These are phyloP conservation scores for Kuraishia capsulata DNA, from an alignment of 805 yeast species.

Conservation along the genomic window DNA sequence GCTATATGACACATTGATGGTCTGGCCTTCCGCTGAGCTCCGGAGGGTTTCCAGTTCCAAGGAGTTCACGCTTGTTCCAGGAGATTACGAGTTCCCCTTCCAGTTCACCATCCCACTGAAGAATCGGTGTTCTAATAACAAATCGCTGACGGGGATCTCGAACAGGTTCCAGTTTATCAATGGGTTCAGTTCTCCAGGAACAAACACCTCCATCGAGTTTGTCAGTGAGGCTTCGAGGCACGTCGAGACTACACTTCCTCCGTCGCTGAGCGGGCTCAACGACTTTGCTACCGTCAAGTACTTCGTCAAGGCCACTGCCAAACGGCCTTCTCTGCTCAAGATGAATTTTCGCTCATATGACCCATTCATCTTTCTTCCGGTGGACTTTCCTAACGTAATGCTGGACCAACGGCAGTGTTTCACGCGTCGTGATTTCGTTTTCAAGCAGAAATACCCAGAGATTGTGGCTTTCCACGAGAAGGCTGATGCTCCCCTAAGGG, in stretches of 20 bases:
- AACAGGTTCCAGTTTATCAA: conserved; percentile 5
- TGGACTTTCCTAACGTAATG: conserved; percentile 21
- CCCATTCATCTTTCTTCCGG: conserved; percentile 48
- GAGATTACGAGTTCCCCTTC: conserved; percentile 41
- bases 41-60: conserved; percentile 31
- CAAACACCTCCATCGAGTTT: background rate
- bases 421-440: conserved; percentile 30
- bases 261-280: conserved; percentile 14
- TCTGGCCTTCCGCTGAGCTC: conserved; percentile 44
- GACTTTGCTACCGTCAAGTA: conserved; percentile 33
- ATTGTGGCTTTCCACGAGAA: conserved; percentile 27
- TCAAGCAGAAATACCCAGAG: conserved; percentile 32
- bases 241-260: conserved; percentile 13
- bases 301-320: conserved; percentile 54
- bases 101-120: conserved; percentile 33
- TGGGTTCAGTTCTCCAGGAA: conserved; percentile 1
- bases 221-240: conserved; percentile 15
- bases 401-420: conserved; percentile 31
- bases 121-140: conserved; percentile 23
- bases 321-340: conserved; percentile 34
- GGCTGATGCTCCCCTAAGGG: conserved; percentile 12
- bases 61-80: conserved; percentile 40
- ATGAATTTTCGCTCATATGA: conserved; percentile 34
- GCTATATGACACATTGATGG: conserved; percentile 37
- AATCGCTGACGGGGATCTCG: conserved; percentile 4